Evolutionary conservation across 257 asterid genomes (phyloP), one percentile per base, ranked within the genome.

Genomic region (Mitragyna speciosa): DNA sequence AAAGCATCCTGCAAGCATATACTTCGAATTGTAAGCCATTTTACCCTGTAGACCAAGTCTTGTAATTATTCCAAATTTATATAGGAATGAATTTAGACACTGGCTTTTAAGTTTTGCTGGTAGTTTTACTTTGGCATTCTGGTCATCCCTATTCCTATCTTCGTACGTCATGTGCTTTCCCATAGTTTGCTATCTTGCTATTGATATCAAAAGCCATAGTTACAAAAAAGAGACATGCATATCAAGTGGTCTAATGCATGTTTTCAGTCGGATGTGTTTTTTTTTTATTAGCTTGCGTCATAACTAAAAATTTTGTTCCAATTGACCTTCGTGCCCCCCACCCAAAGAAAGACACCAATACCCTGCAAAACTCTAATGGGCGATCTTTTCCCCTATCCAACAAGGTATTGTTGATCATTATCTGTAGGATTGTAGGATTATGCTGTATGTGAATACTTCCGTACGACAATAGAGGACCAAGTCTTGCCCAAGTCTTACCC

Each of bases 1-100:
- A 83, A 87, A 81, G 83, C 86, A 81, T 77, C 86, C 81, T 19
- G 71, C 87, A 81, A 77, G 77, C 78, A 66, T 77, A 78, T 83
- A 74, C 84, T 76, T 76, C 72, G 41, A 83, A 87, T 83, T 85
- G 86, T 83, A 87, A 85, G 86, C 82, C 87, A 77, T 87, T 82
- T 82, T 61, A 73, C 83, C 59, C 73, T 12, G 80, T 75, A 67
- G 80, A 75, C 51, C 56, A 76, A 69, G 72, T 76, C 33, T 54
- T 75, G 84, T 81, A 75, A 75, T 68, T 81, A 70, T 75, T 75
- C 70, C 43, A 66, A 73, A 75, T 54, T 39, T 41, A 63, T 76
- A 66, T 20, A 61, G 65, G 30, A 74, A 28, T 58, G 85, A 65
- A 61, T 43, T 68, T 54, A 56, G 58, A 17, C 71, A 69, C 28